These are phyloP conservation scores for Dioscorea cayenensis DNA, from an alignment of 116 monocot genomes.

Conservation along the genomic window DNA sequence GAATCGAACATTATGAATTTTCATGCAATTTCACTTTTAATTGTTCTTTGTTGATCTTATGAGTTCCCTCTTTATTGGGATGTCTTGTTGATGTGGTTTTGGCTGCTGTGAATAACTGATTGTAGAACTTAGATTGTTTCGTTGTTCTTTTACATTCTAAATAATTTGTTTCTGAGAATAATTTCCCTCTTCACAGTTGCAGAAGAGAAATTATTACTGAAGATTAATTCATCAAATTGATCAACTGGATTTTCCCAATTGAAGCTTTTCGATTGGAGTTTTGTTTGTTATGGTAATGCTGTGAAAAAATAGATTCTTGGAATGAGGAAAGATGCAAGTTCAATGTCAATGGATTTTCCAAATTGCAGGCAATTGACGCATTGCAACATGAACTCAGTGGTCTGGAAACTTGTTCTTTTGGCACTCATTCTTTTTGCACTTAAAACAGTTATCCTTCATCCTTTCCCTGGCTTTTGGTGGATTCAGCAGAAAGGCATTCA, in stretches of 20 bases:
- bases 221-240: not conserved
- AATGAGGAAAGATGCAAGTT: slow-evolving; percentile 2
- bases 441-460: slow-evolving; percentile 23
- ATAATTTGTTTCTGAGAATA: no score
- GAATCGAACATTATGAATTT: no score
- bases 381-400: slow-evolving; percentile 19
- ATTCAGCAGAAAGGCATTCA: slow-evolving; percentile 13
- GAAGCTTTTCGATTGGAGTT: not conserved
- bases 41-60: no score
- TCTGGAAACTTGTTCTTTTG: slow-evolving; percentile 31
- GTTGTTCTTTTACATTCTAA: no score
- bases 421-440: slow-evolving; percentile 27
- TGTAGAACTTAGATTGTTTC: no score
- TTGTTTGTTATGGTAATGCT: not conserved
- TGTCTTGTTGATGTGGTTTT: no score
- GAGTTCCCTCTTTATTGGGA: no score
- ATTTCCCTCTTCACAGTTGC: not conserved
- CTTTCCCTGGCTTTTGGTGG: slow-evolving; percentile 25
- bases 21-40: no score
- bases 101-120: no score
- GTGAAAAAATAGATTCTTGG: not conserved
- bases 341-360: slow-evolving; percentile 12
- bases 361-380: slow-evolving; percentile 10
- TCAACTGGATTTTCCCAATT: not conserved
- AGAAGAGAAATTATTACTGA: not conserved